Evolutionary conservation across 768 basidiomycete genomes (phyloP).

Genomic region (Termitomyces sp.): DNA sequence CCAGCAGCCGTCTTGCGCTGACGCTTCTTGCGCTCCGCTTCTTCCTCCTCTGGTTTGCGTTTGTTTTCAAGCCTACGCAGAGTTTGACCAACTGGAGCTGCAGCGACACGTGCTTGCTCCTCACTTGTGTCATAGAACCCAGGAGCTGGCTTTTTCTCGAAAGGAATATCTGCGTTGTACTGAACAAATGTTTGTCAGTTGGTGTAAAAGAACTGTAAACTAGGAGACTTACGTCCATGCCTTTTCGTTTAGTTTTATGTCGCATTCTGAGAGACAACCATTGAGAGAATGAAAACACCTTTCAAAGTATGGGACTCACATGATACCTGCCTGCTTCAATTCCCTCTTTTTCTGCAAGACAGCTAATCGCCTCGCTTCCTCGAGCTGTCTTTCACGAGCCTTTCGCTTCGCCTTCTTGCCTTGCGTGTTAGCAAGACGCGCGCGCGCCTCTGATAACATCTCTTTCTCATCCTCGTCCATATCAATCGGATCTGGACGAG

Average conservation of each 20-base stretch:
- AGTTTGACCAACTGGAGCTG: slow-evolving; percentile 89
- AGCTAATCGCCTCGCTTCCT: slow-evolving; percentile 91
- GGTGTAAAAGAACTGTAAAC: slow-evolving; percentile 3
- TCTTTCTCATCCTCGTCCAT: slow-evolving; percentile 99
- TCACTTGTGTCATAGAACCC: slow-evolving; percentile 98
- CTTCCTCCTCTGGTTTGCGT: slow-evolving; percentile 89
- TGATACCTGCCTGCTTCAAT: slow-evolving; percentile 96
- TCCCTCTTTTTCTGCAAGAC: slow-evolving; percentile 97
- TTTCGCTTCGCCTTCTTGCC: slow-evolving; percentile 99
- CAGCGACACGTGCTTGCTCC: slow-evolving; percentile 79
- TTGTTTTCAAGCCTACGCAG: slow-evolving; percentile 94
- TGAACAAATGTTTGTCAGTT: slow-evolving; percentile 22
- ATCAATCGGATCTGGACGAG: slow-evolving; percentile 97
- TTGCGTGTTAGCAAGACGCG: slow-evolving; percentile 96
- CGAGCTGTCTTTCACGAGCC: slow-evolving; percentile 93
- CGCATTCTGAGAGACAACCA: slow-evolving; percentile 57
- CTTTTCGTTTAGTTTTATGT: slow-evolving; percentile 90
- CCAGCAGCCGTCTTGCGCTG: slow-evolving; percentile 59
- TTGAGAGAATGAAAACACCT: slow-evolving; percentile 1
- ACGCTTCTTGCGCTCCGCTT: slow-evolving; percentile 88
- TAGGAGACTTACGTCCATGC: slow-evolving; percentile 79
- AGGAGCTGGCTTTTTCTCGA: slow-evolving; percentile 92
- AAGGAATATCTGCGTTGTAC: slow-evolving; percentile 98
- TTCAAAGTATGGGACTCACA: slow-evolving; percentile 42
- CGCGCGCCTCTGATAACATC: slow-evolving; percentile 98